phyloP scores from a whole-genome alignment of 1,139 yeast species.

The Yamadazyma sp. region DNA sequence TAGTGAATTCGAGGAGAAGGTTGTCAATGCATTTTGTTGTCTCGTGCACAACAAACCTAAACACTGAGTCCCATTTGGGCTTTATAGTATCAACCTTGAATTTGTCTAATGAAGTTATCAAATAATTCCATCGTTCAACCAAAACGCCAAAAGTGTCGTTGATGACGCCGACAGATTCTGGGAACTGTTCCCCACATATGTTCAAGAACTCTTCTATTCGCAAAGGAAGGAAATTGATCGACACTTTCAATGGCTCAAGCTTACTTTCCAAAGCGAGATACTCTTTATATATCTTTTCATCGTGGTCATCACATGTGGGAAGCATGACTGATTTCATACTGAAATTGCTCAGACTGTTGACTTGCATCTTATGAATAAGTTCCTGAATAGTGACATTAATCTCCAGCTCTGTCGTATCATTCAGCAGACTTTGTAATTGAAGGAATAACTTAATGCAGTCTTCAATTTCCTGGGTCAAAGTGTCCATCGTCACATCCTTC shows the following conservation, averaged over 20 bases:
- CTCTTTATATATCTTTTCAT: conserved; percentile 28
- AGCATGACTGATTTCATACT: conserved; percentile 23
- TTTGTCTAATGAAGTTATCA: conserved; percentile 30
- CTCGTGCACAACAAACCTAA: conserved; percentile 43
- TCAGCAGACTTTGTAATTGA: conserved; percentile 40
- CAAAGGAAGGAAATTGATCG: conserved; percentile 58
- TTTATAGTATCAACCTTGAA: conserved; percentile 51
- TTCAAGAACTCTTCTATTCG: conserved; percentile 48
- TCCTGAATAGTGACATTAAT: conserved; percentile 24
- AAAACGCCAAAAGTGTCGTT: conserved; percentile 40
- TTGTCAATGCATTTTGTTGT: conserved; percentile 27
- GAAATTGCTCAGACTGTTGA: conserved; percentile 15
- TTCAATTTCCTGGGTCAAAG: conserved; percentile 52
- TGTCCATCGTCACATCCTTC: conserved; percentile 47
- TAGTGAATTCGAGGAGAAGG: conserved; percentile 26
- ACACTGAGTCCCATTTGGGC: conserved; percentile 56
- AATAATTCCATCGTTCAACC: conserved; percentile 37
- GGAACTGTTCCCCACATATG: conserved; percentile 23
- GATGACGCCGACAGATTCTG: conserved; percentile 34
- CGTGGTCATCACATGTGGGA: conserved; percentile 35
- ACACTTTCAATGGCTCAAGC: conserved; percentile 54
- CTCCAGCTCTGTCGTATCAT: conserved; percentile 28
- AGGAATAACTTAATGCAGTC: conserved; percentile 41
- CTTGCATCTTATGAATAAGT: conserved; percentile 39
- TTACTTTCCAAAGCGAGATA: conserved; percentile 31